Evolutionary conservation across 2,329 filamentous ascomycete genomes (phyloP).

Genomic region (Talaromyces funiculosus): DNA sequence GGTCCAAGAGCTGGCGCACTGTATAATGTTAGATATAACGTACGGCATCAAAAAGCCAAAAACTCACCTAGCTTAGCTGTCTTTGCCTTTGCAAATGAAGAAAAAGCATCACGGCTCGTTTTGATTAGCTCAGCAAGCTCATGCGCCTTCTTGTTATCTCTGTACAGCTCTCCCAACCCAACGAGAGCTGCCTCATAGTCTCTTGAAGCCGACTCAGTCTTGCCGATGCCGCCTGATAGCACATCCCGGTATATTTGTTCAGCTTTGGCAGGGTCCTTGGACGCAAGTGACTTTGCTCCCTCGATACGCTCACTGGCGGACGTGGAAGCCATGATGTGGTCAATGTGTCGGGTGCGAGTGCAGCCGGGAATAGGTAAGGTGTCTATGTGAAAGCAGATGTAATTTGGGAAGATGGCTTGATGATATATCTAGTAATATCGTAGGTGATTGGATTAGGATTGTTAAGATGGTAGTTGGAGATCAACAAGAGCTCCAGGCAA

Average conservation of each 20-base stretch:
- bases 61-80: conserved; percentile 88
- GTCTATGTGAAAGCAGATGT: conserved; percentile 4
- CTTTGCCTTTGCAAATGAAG: conserved; percentile 97
- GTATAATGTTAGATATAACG: not conserved
- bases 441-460: conserved; percentile 2
- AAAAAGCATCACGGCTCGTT: conserved; percentile 83
- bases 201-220: conserved; percentile 77
- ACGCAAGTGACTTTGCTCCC: conserved; percentile 80
- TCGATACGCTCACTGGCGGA: conserved; percentile 64
- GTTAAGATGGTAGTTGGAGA: not conserved
- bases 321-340: conserved; percentile 42
- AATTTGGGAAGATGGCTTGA: not conserved
- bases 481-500: conserved; percentile 5
- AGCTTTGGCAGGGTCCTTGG: conserved; percentile 75
- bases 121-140: conserved; percentile 86
- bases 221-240: conserved; percentile 74
- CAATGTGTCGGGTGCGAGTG: conserved; percentile 15
- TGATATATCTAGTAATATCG: not conserved
- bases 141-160: conserved; percentile 71
- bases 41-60: not conserved
- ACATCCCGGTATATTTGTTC: conserved; percentile 86
- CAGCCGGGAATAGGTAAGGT: conserved; percentile 5
- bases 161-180: conserved; percentile 84
- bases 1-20: conserved; percentile 96
- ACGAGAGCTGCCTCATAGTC: conserved; percentile 89